A percentile compares a stretch with the other conserved stretches of the same genome.
These are phyloP conservation scores for Fomitopsis schrenkii DNA, from an alignment of 1,284 basidiomycete species.

Conservation along the genomic window DNA sequence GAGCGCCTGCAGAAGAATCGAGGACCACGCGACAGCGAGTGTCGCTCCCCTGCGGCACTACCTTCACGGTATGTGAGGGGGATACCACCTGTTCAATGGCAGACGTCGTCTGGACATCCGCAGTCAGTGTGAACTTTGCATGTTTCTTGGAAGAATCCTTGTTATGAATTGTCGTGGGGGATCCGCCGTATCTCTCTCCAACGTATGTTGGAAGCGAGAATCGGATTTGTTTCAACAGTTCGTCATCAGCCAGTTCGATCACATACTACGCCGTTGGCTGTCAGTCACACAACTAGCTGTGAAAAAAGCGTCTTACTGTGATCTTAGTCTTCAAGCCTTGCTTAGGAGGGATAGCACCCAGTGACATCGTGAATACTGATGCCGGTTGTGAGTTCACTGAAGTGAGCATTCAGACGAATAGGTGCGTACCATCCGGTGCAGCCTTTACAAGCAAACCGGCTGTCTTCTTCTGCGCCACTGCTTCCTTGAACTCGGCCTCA, in stretches of 20 bases:
- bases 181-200: constrained; percentile 46
- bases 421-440: background rate
- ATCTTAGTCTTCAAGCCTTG: constrained; percentile 37
- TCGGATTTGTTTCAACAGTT: constrained; percentile 40
- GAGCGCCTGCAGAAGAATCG: constrained; percentile 35
- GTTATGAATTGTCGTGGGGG: constrained; percentile 29
- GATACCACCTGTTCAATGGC: constrained; percentile 33
- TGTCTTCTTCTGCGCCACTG: background rate
- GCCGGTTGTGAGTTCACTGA: background rate
- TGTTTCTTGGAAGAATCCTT: constrained; percentile 25
- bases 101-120: constrained; percentile 44
- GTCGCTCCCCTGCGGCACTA: constrained; percentile 31
- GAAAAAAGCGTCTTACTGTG: constrained; percentile 33
- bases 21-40: constrained; percentile 31
- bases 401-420: background rate
- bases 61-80: constrained; percentile 38
- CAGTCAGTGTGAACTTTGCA: constrained; percentile 35
- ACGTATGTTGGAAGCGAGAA: constrained; percentile 48
- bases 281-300: background rate
- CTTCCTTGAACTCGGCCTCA: background rate
- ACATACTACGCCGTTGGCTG: constrained; percentile 26
- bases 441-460: background rate
- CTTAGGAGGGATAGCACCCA: constrained; percentile 44
- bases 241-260: constrained; percentile 43
- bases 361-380: constrained; percentile 53